Conservation (phyloP, 306 rosid genomes). For the Medicago ruthenica region DNA sequence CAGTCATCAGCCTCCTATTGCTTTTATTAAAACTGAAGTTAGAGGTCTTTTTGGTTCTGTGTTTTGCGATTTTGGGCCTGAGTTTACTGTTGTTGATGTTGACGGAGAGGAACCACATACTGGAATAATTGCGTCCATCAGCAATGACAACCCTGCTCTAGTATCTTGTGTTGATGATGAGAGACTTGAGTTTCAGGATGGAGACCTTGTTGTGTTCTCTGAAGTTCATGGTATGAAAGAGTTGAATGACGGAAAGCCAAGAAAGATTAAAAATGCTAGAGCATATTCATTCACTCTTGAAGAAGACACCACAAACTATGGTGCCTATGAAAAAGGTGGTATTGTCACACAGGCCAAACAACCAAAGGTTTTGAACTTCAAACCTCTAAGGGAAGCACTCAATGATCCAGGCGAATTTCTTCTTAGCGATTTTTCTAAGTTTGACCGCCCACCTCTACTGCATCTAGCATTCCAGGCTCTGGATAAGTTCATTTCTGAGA, state of each 20-base stretch:
- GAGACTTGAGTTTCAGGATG: conserved; percentile 96
- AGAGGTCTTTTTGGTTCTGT: conserved; percentile 93
- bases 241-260: conserved; percentile 91
- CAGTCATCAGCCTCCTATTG: conserved; percentile 83
- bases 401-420: conserved; percentile 87
- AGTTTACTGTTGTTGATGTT: conserved; percentile 86
- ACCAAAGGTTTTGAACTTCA: conserved; percentile 87
- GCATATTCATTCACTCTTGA: conserved; percentile 85
- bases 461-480: conserved; percentile 89
- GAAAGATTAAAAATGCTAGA: conserved; percentile 82
- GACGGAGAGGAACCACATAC: conserved; percentile 92
- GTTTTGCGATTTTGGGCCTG: conserved; percentile 94
- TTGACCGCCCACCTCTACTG: conserved; percentile 80
- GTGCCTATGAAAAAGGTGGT: conserved; percentile 82
- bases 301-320: conserved; percentile 86
- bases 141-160: conserved; percentile 90
- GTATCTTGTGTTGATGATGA: conserved; percentile 95
- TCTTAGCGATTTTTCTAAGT: conserved; percentile 89
- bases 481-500: conserved; percentile 68
- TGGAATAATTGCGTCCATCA: conserved; percentile 88
- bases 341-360: conserved; percentile 93
- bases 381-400: conserved; percentile 79
- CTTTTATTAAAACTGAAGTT: conserved; percentile 85
- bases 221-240: conserved; percentile 95
- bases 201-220: conserved; percentile 89